Conservation (phyloP, 768 basidiomycete species). For the Pleurotus cornucopiae region DNA sequence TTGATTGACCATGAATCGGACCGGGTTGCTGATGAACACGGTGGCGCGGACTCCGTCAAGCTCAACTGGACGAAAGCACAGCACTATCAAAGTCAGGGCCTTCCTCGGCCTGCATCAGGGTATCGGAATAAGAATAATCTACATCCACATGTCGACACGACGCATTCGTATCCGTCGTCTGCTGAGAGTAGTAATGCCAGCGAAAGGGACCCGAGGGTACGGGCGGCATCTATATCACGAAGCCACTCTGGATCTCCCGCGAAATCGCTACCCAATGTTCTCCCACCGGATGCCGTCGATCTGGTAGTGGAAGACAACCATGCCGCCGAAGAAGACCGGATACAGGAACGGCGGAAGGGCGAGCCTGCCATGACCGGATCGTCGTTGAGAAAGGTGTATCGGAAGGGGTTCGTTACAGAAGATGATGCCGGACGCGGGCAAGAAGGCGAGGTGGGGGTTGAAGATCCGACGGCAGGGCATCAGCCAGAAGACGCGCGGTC, state of each 20-base stretch:
- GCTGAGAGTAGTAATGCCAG: constrained; percentile 22
- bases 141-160: constrained; percentile 14
- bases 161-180: constrained; percentile 17
- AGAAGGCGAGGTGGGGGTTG: constrained; percentile 29
- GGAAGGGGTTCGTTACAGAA: constrained; percentile 40
- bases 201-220: not conserved
- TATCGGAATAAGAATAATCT: not conserved
- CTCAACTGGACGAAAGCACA: constrained; percentile 40
- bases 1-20: constrained; percentile 46
- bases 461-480: constrained; percentile 13
- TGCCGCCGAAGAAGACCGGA: constrained; percentile 49
- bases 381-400: constrained; percentile 49
- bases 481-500: not conserved
- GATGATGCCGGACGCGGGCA: constrained; percentile 26
- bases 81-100: constrained; percentile 14
- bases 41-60: constrained; percentile 29
- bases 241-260: constrained; percentile 20
- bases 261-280: constrained; percentile 21
- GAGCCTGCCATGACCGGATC: constrained; percentile 47
- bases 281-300: constrained; percentile 81
- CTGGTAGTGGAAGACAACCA: constrained; percentile 70
- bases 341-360: constrained; percentile 54
- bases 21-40: constrained; percentile 24
- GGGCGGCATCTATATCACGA: constrained; percentile 25
- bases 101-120: constrained; percentile 10